Evolutionary conservation across 2,329 filamentous ascomycete species (phyloP), one percentile per base, ranked within the genome.

Genomic region (Cryphonectria japonica): DNA sequence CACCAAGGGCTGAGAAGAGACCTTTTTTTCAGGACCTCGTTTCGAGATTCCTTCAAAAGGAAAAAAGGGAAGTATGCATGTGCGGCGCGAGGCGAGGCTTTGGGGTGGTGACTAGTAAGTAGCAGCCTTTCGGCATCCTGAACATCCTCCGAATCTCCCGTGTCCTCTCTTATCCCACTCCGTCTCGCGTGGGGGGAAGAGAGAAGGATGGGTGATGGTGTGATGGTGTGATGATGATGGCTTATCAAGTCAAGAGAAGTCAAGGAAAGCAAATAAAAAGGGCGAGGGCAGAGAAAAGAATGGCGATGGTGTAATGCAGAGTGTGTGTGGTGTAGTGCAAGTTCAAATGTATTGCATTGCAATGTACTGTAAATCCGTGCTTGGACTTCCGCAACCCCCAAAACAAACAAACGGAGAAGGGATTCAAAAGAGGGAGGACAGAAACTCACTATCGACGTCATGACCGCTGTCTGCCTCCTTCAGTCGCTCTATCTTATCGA

Each of bases 381-480:
- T 34, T 34, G 34, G n/a, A 39, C 9, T 22, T 59, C 46, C 13
- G 34, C 29, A 22, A 16, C 26, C 29, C 19, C 7, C 39, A 43
- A 67, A 41, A 68, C 37, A 61, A 50, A 13, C 64, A 63, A 67
- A 39, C 13, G 41, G 54, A 68, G 67, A 66, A 54, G 22, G 66
- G 19, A 22, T 32, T 41, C 43, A n/a, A 66, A 66, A 54, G 46
- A 62, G 41, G 63, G 57, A 54, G 63, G 64, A 63, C 54, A 66
- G 34, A 43, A 69, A 78, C 78, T 78, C 71, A 79, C 78, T 73
- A 79, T 79, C 71, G 77, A 79, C 76, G 78, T 78, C 78, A 79
- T 79, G 77, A 75, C 73, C 68, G 61, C 61, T 63, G 46, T n/a
- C 46, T 19, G 8, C 46, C 46, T 9, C 46, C 2, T 14, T 43